These are phyloP conservation scores for Leonotis leonurus DNA, from an alignment of 257 asterid genomes.

Conservation along the genomic window DNA sequence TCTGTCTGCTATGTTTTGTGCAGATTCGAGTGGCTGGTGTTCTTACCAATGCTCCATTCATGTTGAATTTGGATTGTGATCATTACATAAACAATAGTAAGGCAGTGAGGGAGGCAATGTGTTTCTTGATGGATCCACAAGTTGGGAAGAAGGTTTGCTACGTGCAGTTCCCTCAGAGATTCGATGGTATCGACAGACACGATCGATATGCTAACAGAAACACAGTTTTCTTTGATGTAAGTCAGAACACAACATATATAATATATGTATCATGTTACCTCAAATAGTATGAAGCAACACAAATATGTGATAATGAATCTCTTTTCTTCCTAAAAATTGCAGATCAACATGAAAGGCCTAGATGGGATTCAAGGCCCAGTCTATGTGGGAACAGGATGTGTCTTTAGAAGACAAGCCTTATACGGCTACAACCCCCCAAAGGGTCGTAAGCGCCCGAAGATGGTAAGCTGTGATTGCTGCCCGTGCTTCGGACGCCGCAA, in stretches of 20 bases:
- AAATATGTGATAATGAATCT: too few species aligned
- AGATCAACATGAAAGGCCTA: slow-evolving; percentile 92
- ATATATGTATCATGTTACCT: too few species aligned
- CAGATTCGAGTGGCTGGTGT: slow-evolving; percentile 97
- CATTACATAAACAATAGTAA: slow-evolving; percentile 94
- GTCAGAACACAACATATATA: too few species aligned
- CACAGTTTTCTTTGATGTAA: slow-evolving; percentile 96
- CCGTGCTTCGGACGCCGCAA: slow-evolving; percentile 80
- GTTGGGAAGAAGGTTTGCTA: slow-evolving; percentile 86
- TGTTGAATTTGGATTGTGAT: slow-evolving; percentile 98
- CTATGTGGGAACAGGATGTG: slow-evolving; percentile 94
- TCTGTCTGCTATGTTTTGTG: background rate
- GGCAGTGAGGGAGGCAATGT: slow-evolving; percentile 95
- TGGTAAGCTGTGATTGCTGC: slow-evolving; percentile 91
- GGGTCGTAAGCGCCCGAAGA: slow-evolving; percentile 69
- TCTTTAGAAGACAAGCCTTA: slow-evolving; percentile 75
- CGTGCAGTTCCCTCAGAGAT: slow-evolving; percentile 96
- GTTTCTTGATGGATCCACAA: slow-evolving; percentile 93
- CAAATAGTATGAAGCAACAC: too few species aligned
- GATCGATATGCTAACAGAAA: slow-evolving; percentile 97
- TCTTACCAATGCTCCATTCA: slow-evolving; percentile 96
- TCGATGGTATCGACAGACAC: slow-evolving; percentile 89
- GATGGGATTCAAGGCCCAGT: slow-evolving; percentile 97
- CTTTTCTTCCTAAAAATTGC: too few species aligned
- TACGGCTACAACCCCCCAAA: slow-evolving; percentile 89